These are phyloP conservation scores for Musa schizocarpa DNA, from an alignment of 176 grass and related monocot genomes.

Conservation along the genomic window DNA sequence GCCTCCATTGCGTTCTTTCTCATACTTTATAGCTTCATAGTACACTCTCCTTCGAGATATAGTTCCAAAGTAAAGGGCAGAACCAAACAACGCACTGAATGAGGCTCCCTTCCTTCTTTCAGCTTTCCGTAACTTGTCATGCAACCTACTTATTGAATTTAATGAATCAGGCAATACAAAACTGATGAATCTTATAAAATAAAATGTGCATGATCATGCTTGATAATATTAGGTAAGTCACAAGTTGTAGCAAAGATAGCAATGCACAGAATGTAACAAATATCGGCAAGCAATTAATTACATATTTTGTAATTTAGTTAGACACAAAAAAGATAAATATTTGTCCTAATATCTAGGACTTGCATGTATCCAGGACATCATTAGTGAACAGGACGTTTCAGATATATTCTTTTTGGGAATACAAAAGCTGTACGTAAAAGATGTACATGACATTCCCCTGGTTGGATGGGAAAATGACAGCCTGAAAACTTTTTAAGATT, in stretches of 20 bases:
- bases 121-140: conserved; percentile 64
- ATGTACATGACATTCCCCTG: no score
- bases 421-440: neutral
- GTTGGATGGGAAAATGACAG: no score
- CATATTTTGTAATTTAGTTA: neutral
- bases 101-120: conserved; percentile 72
- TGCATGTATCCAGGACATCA: neutral
- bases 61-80: conserved; percentile 70
- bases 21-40: conserved; percentile 77
- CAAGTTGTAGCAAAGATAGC: neutral
- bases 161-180: conserved; percentile 14
- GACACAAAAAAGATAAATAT: neutral
- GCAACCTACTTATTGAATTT: conserved; percentile 52
- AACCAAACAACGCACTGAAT: conserved; percentile 58
- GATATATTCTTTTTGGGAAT: neutral
- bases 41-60: conserved; percentile 84
- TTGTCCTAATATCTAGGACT: neutral
- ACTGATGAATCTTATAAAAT: neutral
- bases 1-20: conserved; percentile 90
- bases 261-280: neutral
- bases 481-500: no score
- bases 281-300: neutral
- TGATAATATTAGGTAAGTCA: neutral
- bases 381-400: no score
- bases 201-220: neutral